Percentiles rank a stretch among this genome's conserved stretches.
phyloP scores from a whole-genome alignment of 2,329 filamentous ascomycete species.

The Cladosporium velox region DNA sequence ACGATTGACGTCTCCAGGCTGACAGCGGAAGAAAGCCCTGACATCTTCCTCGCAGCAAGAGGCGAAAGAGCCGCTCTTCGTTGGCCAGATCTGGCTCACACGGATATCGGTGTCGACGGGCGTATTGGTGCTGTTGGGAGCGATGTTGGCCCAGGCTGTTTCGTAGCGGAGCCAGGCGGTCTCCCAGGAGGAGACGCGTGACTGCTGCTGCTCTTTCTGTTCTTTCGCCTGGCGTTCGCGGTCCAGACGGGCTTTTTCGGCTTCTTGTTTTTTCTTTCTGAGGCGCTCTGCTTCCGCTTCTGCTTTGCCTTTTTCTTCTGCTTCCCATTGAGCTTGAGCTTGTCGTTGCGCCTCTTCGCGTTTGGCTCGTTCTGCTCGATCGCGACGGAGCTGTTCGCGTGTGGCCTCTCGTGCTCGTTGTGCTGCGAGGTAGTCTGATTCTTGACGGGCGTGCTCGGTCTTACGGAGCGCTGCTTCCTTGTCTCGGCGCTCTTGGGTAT shows the following conservation, averaged over 20 bases:
- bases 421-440: background rate
- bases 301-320: background rate
- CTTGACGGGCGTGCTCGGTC: background rate
- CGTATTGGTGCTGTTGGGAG: background rate
- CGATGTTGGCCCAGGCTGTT: background rate
- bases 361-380: background rate
- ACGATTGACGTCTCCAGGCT: background rate
- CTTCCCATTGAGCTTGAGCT: background rate
- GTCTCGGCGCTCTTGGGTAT: background rate
- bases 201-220: background rate
- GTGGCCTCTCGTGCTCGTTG: background rate
- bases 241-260: background rate
- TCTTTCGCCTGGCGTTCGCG: background rate
- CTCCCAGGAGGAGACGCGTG: background rate
- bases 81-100: background rate
- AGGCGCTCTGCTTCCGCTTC: background rate
- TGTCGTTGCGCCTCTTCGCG: background rate
- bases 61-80: background rate
- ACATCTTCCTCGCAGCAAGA: conserved; percentile 12
- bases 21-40: background rate
- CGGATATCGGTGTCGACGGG: background rate
- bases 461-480: background rate
- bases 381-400: background rate
- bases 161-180: conserved; percentile 8
- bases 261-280: background rate